Evolutionary conservation across 345 rosid species (phyloP).

Genomic region (Camelina laxa): DNA sequence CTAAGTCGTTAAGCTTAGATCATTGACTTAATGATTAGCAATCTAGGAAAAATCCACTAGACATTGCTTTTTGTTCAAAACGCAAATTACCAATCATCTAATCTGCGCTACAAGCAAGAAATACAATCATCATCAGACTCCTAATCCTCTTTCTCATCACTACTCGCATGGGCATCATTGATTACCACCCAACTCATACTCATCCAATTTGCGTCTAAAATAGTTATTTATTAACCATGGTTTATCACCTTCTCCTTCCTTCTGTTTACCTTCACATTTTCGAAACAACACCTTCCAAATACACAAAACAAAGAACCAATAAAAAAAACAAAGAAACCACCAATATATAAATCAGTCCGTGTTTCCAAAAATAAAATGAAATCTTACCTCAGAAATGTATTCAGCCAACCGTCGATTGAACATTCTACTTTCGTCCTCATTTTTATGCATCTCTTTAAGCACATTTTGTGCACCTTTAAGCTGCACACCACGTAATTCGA

Average conservation of each 20-base stretch:
- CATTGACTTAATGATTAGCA: too few relatives aligned
- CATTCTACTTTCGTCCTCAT: background rate
- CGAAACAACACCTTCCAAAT: constrained; percentile 1
- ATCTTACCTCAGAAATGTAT: background rate
- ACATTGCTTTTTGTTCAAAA: too few relatives aligned
- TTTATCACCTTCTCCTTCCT: background rate
- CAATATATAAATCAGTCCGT: background rate
- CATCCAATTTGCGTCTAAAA: background rate
- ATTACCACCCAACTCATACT: background rate
- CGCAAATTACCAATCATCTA: too few relatives aligned
- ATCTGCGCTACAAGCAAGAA: too few relatives aligned
- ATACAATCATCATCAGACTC: too few relatives aligned
- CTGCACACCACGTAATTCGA: background rate
- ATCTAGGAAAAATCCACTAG: too few relatives aligned
- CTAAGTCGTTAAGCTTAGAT: too few relatives aligned
- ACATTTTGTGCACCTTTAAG: background rate
- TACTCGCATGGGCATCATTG: too few relatives aligned
- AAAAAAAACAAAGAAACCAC: background rate
- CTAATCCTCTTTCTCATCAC: too few relatives aligned
- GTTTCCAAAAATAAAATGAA: background rate
- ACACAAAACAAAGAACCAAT: background rate
- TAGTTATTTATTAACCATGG: background rate
- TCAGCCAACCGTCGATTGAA: background rate
- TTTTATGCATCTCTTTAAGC: background rate
- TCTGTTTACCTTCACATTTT: background rate